Percentiles rank a stretch among this genome's conserved stretches.
phyloP scores from a whole-genome alignment of 805 yeast genomes.

The Ogataea minuta region DNA sequence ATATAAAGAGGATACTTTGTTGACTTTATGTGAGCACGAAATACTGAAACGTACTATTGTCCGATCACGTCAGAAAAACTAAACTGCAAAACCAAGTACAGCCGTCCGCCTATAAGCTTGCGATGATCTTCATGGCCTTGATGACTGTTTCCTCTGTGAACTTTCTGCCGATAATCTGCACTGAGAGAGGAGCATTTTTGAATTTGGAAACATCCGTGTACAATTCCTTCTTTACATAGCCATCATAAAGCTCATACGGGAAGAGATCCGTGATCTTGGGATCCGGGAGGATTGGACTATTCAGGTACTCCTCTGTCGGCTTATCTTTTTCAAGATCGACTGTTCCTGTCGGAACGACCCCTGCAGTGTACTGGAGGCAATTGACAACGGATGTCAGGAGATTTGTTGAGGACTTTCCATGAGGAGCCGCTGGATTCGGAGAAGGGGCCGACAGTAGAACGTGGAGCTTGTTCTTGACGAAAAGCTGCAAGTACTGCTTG shows the following conservation, averaged over 20 bases:
- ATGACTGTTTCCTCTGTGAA: conserved; percentile 47
- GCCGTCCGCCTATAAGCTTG: too few relatives aligned
- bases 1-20: too few relatives aligned
- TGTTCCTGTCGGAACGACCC: conserved; percentile 54
- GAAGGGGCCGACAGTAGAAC: conserved; percentile 43
- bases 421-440: conserved; percentile 43
- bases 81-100: too few relatives aligned
- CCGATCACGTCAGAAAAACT: too few relatives aligned
- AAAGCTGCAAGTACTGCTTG: conserved; percentile 6
- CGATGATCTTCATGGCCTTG: conserved; percentile 7
- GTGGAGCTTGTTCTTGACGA: conserved; percentile 4
- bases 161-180: conserved; percentile 59
- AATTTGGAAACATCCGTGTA: conserved; percentile 19
- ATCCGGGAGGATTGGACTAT: conserved; percentile 26
- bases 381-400: conserved; percentile 34
- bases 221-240: conserved; percentile 27
- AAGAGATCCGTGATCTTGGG: conserved; percentile 43
- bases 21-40: too few relatives aligned
- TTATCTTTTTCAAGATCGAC: conserved; percentile 44
- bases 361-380: conserved; percentile 45
- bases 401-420: conserved; percentile 32
- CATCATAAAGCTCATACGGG: conserved; percentile 34
- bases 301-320: conserved; percentile 26
- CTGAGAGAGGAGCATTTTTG: conserved; percentile 59
- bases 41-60: too few relatives aligned